Conservation (phyloP, 306 rosid species). For the Fagus crenata region DNA sequence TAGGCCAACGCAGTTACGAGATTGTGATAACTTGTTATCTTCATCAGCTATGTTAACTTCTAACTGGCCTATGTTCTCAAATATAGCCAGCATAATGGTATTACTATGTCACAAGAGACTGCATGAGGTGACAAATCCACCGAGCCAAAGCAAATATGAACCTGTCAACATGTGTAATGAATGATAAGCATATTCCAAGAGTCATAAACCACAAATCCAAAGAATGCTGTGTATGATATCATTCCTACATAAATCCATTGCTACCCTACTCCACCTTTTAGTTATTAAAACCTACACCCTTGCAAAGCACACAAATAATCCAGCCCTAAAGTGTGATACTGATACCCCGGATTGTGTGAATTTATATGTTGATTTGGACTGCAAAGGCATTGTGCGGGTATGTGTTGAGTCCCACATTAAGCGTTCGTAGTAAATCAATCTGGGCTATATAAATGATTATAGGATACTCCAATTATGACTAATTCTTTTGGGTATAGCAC, state of each 20-base stretch:
- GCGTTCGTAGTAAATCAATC: no score
- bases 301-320: background rate
- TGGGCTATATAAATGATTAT: no score
- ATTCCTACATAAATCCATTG: background rate
- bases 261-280: background rate
- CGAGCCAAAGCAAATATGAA: conserved; percentile 4
- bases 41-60: conserved; percentile 43
- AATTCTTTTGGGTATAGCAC: no score
- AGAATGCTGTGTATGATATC: background rate
- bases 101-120: conserved; percentile 15
- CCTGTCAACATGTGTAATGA: conserved; percentile 22
- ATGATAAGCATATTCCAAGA: background rate
- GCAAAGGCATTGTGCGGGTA: no score
- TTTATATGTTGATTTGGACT: no score
- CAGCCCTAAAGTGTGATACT: background rate
- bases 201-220: background rate
- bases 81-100: conserved; percentile 46
- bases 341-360: no score
- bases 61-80: conserved; percentile 25
- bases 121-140: conserved; percentile 27
- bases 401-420: no score
- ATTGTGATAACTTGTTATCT: conserved; percentile 32
- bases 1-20: conserved; percentile 33
- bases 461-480: no score
- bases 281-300: background rate